Percentiles rank a stretch among this genome's conserved stretches.
Evolutionary conservation across 306 rosid species (phyloP).

Genomic region (Acmispon strigosus): DNA sequence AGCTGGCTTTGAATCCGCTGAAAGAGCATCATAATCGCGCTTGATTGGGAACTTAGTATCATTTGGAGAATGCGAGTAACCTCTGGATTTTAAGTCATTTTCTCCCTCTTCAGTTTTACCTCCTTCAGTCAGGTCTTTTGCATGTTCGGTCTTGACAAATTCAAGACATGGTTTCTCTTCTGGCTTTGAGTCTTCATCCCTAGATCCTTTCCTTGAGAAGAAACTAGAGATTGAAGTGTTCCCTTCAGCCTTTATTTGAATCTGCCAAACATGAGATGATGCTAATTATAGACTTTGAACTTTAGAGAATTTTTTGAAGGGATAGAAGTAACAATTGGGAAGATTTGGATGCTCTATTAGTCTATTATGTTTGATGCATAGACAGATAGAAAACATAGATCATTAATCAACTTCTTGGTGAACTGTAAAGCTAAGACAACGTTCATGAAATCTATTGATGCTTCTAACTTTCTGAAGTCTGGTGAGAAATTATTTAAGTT

Average conservation of each 20-base stretch:
- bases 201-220: constrained; percentile 43
- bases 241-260: constrained; percentile 50
- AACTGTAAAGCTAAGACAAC: too few species aligned
- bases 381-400: too few species aligned
- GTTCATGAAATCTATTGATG: too few species aligned
- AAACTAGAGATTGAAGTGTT: constrained; percentile 55
- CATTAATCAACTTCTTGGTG: too few species aligned
- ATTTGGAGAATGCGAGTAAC: constrained; percentile 12
- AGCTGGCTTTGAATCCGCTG: constrained; percentile 35
- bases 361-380: too few species aligned
- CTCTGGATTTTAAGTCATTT: constrained; percentile 21
- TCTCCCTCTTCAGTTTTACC: constrained; percentile 30
- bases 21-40: constrained; percentile 45
- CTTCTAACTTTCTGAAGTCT: too few species aligned
- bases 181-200: constrained; percentile 37
- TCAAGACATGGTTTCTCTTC: constrained; percentile 17
- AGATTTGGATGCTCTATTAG: too few species aligned
- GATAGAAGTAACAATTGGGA: too few species aligned
- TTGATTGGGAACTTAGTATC: constrained; percentile 33
- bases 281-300: neutral
- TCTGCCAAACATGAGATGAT: constrained; percentile 38
- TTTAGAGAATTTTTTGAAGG: neutral
- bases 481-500: too few species aligned
- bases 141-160: constrained; percentile 26
- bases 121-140: constrained; percentile 25